Evolutionary conservation across 1,139 yeast species (phyloP).

Genomic region (Yamadazyma siamensis): DNA sequence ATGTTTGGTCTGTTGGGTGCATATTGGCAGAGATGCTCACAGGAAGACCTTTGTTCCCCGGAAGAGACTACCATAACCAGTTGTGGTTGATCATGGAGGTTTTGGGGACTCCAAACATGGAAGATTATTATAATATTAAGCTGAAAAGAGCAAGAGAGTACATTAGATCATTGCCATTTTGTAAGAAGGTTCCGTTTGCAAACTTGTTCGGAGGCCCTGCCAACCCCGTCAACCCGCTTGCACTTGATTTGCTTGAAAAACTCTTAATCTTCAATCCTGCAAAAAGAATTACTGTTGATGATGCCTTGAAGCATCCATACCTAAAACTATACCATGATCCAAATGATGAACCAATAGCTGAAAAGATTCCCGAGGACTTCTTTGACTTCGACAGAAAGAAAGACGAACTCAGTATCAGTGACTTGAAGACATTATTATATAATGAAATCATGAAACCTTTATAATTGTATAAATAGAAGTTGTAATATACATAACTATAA

Average conservation of each 20-base stretch:
- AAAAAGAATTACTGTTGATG: conserved; percentile 59
- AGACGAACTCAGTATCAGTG: conserved; percentile 45
- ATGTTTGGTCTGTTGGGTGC: conserved; percentile 96
- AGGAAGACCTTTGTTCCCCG: conserved; percentile 89
- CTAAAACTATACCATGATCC: conserved; percentile 66
- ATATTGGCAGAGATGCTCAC: conserved; percentile 88
- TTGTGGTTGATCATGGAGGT: conserved; percentile 82
- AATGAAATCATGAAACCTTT: conserved; percentile 50
- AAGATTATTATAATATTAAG: conserved; percentile 76
- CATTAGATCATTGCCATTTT: conserved; percentile 67
- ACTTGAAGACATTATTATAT: conserved; percentile 51
- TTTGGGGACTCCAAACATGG: conserved; percentile 84
- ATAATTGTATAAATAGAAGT: conserved; percentile 7
- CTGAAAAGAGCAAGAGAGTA: conserved; percentile 85
- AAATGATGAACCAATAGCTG: conserved; percentile 66
- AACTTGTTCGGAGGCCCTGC: conserved; percentile 33
- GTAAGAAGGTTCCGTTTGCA: conserved; percentile 43
- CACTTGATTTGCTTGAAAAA: conserved; percentile 58
- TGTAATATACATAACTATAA: conserved; percentile 2
- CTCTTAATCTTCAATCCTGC: conserved; percentile 63
- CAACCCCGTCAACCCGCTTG: conserved; percentile 45
- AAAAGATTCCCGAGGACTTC: conserved; percentile 52
- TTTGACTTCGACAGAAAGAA: conserved; percentile 61
- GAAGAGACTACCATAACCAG: conserved; percentile 91
- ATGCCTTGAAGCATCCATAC: conserved; percentile 68